phyloP scores from a whole-genome alignment of 176 grass and related monocot genomes.

The Coix lacrymajobi region DNA sequence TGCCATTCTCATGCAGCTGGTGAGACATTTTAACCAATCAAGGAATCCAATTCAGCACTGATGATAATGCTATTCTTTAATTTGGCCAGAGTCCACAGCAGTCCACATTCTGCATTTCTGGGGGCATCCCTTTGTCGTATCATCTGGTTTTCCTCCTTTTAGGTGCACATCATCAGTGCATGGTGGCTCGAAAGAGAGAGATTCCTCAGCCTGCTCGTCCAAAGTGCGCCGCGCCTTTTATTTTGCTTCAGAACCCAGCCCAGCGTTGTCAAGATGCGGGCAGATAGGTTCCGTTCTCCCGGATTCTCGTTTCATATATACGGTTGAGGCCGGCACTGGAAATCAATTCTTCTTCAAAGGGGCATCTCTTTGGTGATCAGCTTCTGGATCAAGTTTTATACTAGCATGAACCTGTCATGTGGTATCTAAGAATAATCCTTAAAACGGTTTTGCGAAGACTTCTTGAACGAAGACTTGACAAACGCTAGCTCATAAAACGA shows the following conservation, averaged over 20 bases:
- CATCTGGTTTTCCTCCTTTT: conserved; percentile 11
- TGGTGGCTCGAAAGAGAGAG: conserved; percentile 8
- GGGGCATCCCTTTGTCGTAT: not conserved
- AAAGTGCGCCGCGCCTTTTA: conserved; percentile 37
- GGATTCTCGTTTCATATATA: conserved; percentile 23
- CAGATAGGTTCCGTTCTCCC: not conserved
- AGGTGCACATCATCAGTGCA: conserved; percentile 4
- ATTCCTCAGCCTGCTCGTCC: conserved; percentile 42
- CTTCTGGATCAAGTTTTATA: conserved; percentile 3
- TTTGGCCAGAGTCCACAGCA: not conserved
- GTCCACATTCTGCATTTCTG: conserved; percentile 11
- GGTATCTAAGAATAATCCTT: not conserved
- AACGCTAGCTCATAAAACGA: too few relatives aligned
- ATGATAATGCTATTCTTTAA: conserved; percentile 15
- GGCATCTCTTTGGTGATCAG: conserved; percentile 3
- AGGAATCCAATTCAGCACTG: conserved; percentile 42
- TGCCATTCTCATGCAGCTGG: conserved; percentile 4
- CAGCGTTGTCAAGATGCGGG: conserved; percentile 20
- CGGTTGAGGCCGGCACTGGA: not conserved
- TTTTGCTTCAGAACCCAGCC: conserved; percentile 35
- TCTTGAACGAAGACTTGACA: too few relatives aligned
- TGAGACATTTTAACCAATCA: conserved; percentile 12
- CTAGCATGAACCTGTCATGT: not conserved
- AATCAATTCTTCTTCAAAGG: not conserved
- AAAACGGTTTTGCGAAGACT: too few relatives aligned